Evolutionary conservation across 2,329 filamentous ascomycete genomes (phyloP), one percentile per base, ranked within the genome.

Genomic region (Aphanocladium album): DNA sequence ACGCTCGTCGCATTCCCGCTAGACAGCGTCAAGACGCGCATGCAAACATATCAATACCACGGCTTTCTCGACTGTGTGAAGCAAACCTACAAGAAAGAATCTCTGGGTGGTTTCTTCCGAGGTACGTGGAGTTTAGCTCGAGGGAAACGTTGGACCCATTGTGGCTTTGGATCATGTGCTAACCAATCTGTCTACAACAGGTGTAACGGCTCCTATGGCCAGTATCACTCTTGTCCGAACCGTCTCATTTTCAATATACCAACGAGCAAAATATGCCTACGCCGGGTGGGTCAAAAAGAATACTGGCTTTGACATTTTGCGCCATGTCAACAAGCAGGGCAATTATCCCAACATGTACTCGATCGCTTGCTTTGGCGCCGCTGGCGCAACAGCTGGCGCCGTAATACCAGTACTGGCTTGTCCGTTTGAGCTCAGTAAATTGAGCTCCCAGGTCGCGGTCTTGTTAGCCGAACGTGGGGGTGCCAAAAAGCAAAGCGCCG

Each of bases 401-500:
- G 83, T 86, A 62, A 93, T 95, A 60, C 93, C 91, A 9, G 80
- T 89, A 55, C 84, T 95, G 67, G 90, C 91, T 66, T 96, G 91
- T 70, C 91, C 91, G 1, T 96, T 96, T 71, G 91, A 96, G 73
- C 81, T 96, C 72, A 93, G 90, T n/a, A 96, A 96, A 74, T 80
- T 95, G 62, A 93, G 89, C 72, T 90, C 91, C 17, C 91, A 96
- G 72, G 89, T 95, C 21, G 92, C 91, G 1, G 89, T 92, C 12
- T 78, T 93, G 62, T 84, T 93, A 77, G 88, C 88, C 19, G 72
- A 76, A 60, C 71, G 74, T 7, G 72, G 72, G 16, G 68, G 67
- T 8, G 66, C 66, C 19, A 70, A 65, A 55, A 69, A 74, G 53
- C 79, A 82, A 65, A 83, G 80, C 67, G 85, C 82, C 65, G 81